Conservation (phyloP, 805 yeast genomes). For the Kregervanrija pseudodelftensis region DNA sequence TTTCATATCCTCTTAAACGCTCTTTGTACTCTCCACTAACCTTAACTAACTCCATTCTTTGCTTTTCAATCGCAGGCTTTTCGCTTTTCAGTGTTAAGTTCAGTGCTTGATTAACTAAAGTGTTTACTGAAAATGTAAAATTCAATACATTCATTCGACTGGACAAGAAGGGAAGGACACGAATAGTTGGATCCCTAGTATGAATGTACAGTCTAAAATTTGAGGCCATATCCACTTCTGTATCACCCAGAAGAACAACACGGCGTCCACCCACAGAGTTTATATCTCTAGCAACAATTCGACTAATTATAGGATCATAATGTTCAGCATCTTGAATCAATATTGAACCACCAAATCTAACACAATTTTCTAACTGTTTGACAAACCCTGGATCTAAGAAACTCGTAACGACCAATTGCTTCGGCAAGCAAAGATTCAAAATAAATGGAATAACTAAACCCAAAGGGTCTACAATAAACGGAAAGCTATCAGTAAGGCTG, state of each 20-base stretch:
- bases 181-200: slow-evolving; percentile 48
- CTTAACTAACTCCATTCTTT: slow-evolving; percentile 45
- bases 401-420: slow-evolving; percentile 50
- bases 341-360: slow-evolving; percentile 75
- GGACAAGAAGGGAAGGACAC: slow-evolving; percentile 46
- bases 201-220: slow-evolving; percentile 55
- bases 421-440: slow-evolving; percentile 21
- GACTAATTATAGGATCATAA: slow-evolving; percentile 66
- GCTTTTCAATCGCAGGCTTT: slow-evolving; percentile 59
- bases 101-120: slow-evolving; percentile 56
- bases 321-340: slow-evolving; percentile 74
- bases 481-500: slow-evolving; percentile 26
- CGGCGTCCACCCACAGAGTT: slow-evolving; percentile 63
- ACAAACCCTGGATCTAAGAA: slow-evolving; percentile 62
- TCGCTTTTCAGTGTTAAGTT: slow-evolving; percentile 46
- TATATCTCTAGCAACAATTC: slow-evolving; percentile 55
- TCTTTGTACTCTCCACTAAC: slow-evolving; percentile 54
- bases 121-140: slow-evolving; percentile 64
- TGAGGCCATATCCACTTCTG: slow-evolving; percentile 59
- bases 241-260: slow-evolving; percentile 52
- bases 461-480: slow-evolving; percentile 71
- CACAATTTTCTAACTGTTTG: slow-evolving; percentile 68
- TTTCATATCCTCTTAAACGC: slow-evolving; percentile 50
- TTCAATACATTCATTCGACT: slow-evolving; percentile 60
- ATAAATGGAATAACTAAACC: slow-evolving; percentile 39